phyloP scores from a whole-genome alignment of 2,329 filamentous ascomycete species.

The Alternaria sp. region DNA sequence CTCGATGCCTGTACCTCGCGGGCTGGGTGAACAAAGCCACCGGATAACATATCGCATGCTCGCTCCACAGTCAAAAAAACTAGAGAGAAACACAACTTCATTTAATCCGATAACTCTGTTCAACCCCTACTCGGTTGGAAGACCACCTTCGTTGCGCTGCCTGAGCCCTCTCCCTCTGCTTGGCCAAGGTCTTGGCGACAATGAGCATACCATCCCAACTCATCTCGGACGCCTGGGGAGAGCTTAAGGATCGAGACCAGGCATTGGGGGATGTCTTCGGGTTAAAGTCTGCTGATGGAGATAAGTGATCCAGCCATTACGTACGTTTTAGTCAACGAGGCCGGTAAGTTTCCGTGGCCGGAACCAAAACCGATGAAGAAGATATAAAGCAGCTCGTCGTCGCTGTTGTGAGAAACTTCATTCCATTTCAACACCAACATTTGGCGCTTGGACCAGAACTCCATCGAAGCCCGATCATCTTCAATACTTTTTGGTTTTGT shows the following conservation, averaged over 20 bases:
- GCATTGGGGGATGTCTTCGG: slow-evolving; percentile 22
- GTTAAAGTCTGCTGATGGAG: slow-evolving; percentile 23
- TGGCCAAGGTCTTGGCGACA: slow-evolving; percentile 27
- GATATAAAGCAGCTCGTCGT: slow-evolving; percentile 48
- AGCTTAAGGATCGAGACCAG: slow-evolving; percentile 10
- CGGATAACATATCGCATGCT: not conserved
- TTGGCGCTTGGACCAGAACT: slow-evolving; percentile 5
- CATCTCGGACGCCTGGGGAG: slow-evolving; percentile 1
- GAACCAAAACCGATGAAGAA: slow-evolving; percentile 44
- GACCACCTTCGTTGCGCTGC: not conserved
- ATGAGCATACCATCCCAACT: slow-evolving; percentile 18
- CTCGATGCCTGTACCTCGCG: not conserved
- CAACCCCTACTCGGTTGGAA: too few relatives aligned
- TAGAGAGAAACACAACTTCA: not conserved
- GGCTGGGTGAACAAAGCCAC: not conserved
- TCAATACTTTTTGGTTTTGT: slow-evolving; percentile 5
- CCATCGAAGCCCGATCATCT: slow-evolving; percentile 1
- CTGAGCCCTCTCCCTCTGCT: slow-evolving; percentile 4
- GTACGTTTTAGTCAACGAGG: slow-evolving; percentile 47
- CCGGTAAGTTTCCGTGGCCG: slow-evolving; percentile 48
- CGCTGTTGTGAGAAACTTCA: slow-evolving; percentile 19
- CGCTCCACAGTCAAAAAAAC: not conserved
- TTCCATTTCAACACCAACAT: slow-evolving; percentile 15
- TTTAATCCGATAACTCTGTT: not conserved
- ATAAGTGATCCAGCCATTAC: slow-evolving; percentile 48